Evolutionary conservation across 2,329 filamentous ascomycete genomes (phyloP).

Genomic region (Fusarium phyllophilum): DNA sequence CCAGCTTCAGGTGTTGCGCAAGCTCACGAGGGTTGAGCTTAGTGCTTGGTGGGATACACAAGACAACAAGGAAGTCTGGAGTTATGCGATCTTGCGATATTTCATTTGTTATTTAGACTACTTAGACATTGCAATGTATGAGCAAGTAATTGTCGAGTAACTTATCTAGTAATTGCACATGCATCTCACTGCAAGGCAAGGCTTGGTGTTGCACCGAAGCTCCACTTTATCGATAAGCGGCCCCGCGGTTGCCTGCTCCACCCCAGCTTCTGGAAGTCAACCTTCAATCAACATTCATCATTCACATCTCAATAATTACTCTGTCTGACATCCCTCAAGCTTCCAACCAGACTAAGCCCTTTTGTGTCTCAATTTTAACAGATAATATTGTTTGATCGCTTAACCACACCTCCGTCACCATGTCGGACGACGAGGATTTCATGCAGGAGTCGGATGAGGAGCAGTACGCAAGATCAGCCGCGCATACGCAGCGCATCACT

Average conservation of each 20-base stretch:
- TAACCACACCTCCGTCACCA: conserved; percentile 38
- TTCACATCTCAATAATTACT: conserved; percentile 13
- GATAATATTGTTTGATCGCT: background rate
- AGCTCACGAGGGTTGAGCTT: conserved; percentile 6
- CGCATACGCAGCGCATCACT: conserved; percentile 23
- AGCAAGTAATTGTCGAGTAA: background rate
- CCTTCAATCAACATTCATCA: conserved; percentile 15
- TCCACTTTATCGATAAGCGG: conserved; percentile 40
- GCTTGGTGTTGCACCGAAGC: background rate
- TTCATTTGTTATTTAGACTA: background rate
- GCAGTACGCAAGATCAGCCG: conserved; percentile 47
- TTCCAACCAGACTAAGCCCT: background rate
- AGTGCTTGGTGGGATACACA: background rate
- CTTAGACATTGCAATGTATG: background rate
- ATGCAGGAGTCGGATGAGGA: conserved; percentile 61
- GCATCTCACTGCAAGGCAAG: background rate
- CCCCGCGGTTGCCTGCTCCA: conserved; percentile 41
- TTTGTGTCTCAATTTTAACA: background rate
- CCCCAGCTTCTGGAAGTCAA: conserved; percentile 24
- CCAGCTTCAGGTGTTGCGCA: conserved; percentile 36
- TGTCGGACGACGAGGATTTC: conserved; percentile 64
- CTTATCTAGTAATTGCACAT: background rate
- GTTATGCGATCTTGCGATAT: rapidly evolving
- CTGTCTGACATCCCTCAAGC: background rate
- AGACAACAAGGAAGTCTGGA: background rate